Percentiles rank a stretch among this genome's conserved stretches.
These are phyloP conservation scores for Colletotrichum falcatum DNA, from an alignment of 2,329 filamentous ascomycete genomes.

Conservation along the genomic window DNA sequence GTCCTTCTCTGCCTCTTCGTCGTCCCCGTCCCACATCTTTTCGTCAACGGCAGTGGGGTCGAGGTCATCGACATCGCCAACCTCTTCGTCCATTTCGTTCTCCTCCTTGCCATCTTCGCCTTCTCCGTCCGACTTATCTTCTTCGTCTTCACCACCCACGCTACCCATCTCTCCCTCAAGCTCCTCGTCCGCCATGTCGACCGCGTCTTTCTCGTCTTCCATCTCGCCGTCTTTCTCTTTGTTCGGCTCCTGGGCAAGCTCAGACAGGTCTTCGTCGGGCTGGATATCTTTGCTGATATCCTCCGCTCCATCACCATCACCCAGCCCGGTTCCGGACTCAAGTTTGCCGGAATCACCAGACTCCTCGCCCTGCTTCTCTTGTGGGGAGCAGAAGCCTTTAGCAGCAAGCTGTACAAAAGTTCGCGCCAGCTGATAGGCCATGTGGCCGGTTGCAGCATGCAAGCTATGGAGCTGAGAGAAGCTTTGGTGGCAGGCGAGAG, in stretches of 20 bases:
- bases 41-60: conserved; percentile 94
- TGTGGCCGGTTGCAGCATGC: conserved; percentile 78
- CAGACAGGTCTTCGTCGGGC: conserved; percentile 91
- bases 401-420: conserved; percentile 83
- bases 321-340: conserved; percentile 91
- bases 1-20: conserved; percentile 83
- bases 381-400: conserved; percentile 91
- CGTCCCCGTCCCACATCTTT: conserved; percentile 97
- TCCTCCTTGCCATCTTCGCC: conserved; percentile 72
- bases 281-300: conserved; percentile 98
- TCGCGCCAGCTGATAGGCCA: conserved; percentile 80
- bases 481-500: conserved; percentile 68
- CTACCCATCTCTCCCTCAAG: conserved; percentile 85
- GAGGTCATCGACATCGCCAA: conserved; percentile 90
- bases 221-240: conserved; percentile 74
- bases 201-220: conserved; percentile 84
- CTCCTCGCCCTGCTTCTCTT: conserved; percentile 80
- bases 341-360: conserved; percentile 80
- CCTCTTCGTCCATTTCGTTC: conserved; percentile 87
- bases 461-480: conserved; percentile 70
- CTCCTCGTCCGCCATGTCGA: conserved; percentile 94
- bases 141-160: conserved; percentile 71
- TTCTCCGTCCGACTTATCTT: conserved; percentile 70
- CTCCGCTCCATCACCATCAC: conserved; percentile 93
- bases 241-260: conserved; percentile 87